phyloP scores from a whole-genome alignment of 2,329 filamentous ascomycete species.

The Cladobotryum protrusum region DNA sequence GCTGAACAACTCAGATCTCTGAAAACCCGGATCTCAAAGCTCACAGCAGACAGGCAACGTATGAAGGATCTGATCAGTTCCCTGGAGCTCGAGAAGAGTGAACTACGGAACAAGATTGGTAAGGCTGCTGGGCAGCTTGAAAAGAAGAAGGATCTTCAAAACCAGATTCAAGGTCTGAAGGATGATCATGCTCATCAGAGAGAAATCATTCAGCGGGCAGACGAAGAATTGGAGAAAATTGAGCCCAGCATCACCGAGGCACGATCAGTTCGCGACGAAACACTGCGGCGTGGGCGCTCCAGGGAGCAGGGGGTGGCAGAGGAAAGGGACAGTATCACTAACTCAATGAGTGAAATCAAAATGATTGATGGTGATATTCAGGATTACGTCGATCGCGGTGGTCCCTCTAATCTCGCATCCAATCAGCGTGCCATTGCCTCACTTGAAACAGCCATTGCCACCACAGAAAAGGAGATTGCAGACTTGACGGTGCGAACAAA shows the following conservation, averaged over 20 bases:
- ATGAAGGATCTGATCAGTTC: constrained; percentile 59
- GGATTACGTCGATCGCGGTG: constrained; percentile 70
- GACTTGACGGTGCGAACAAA: constrained; percentile 66
- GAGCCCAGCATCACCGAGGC: constrained; percentile 71
- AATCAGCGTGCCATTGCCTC: constrained; percentile 63
- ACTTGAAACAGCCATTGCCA: constrained; percentile 60
- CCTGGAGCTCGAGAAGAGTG: constrained; percentile 71
- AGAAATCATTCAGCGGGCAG: constrained; percentile 60
- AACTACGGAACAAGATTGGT: constrained; percentile 66
- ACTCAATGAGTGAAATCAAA: constrained; percentile 70
- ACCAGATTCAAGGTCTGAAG: constrained; percentile 68
- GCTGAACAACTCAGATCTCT: constrained; percentile 60
- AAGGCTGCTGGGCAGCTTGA: constrained; percentile 69
- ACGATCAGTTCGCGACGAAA: constrained; percentile 69
- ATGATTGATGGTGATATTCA: constrained; percentile 72
- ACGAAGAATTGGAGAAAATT: constrained; percentile 67
- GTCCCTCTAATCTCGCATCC: constrained; percentile 61
- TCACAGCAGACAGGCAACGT: constrained; percentile 66
- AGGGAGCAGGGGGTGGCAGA: constrained; percentile 68
- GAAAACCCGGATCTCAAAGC: constrained; percentile 58
- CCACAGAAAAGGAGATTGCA: constrained; percentile 61
- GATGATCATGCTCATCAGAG: constrained; percentile 62
- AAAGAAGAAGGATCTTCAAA: constrained; percentile 65
- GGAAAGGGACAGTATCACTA: constrained; percentile 64
- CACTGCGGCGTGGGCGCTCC: constrained; percentile 61